Evolutionary conservation across 2,329 filamentous ascomycete species (phyloP).

Genomic region (Cladosporium cucumerinum): DNA sequence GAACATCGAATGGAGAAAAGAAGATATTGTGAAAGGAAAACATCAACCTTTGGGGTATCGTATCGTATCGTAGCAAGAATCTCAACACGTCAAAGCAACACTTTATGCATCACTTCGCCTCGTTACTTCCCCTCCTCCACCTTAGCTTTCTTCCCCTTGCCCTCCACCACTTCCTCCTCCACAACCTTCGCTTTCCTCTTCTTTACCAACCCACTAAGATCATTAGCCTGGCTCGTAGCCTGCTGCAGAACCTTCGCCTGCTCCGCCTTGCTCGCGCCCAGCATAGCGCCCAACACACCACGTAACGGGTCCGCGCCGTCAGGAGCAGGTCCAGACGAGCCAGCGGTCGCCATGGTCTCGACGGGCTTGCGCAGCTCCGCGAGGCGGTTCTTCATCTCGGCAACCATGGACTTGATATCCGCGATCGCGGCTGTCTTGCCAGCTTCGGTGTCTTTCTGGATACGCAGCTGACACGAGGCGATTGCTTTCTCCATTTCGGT

Average conservation of each 20-base stretch:
- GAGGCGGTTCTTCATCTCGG: conserved; percentile 75
- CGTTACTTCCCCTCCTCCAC: conserved; percentile 21
- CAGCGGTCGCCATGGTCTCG: conserved; percentile 54
- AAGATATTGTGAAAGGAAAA: neutral
- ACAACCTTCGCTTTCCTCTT: conserved; percentile 25
- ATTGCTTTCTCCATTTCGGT: conserved; percentile 71
- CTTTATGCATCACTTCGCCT: too few species aligned
- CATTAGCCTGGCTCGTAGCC: conserved; percentile 69
- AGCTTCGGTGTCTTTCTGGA: conserved; percentile 56
- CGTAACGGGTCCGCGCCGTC: conserved; percentile 47
- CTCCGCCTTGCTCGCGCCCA: conserved; percentile 60
- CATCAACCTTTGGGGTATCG: conserved; percentile 2
- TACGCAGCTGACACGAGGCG: conserved; percentile 66
- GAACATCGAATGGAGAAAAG: too few species aligned
- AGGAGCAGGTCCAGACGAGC: conserved; percentile 44
- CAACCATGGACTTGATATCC: conserved; percentile 74
- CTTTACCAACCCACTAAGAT: conserved; percentile 70
- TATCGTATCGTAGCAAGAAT: conserved; percentile 1
- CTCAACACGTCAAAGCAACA: neutral
- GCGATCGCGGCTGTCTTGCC: conserved; percentile 65
- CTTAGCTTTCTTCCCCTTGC: conserved; percentile 28
- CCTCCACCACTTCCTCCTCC: conserved; percentile 13
- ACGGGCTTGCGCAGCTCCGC: conserved; percentile 65
- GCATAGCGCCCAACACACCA: conserved; percentile 61
- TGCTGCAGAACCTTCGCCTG: conserved; percentile 65